A percentile compares a stretch with the other conserved stretches of the same genome.
Conservation (phyloP, 1,284 basidiomycete species). For the Schizophyllum commune region DNA sequence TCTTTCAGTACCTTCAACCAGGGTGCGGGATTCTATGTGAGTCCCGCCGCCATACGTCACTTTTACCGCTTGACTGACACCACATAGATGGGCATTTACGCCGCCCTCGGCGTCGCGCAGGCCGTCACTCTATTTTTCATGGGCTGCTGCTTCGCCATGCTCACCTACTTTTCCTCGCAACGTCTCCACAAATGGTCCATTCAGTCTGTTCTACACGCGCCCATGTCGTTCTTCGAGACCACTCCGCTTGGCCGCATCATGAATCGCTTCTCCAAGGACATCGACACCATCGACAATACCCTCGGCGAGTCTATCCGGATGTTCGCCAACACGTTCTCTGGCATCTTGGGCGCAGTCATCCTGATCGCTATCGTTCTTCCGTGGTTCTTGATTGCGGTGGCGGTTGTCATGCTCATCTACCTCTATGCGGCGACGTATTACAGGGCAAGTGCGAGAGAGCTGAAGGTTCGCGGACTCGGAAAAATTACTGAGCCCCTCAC, state of each 20-base stretch:
- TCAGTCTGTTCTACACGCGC: conserved; percentile 59
- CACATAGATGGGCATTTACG: conserved; percentile 22
- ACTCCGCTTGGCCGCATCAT: conserved; percentile 89
- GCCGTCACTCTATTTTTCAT: conserved; percentile 45
- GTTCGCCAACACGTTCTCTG: conserved; percentile 53
- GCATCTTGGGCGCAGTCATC: conserved; percentile 69
- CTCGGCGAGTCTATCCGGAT: conserved; percentile 35
- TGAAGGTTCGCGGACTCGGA: conserved; percentile 36
- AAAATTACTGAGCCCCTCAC: too few species aligned
- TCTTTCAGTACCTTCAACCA: conserved; percentile 36
- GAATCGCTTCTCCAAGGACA: conserved; percentile 71
- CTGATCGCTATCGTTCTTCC: conserved; percentile 74
- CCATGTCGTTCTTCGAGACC: conserved; percentile 88
- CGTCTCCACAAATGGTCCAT: conserved; percentile 46
- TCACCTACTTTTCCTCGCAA: conserved; percentile 56
- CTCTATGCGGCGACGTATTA: conserved; percentile 75
- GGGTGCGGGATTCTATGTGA: conserved; percentile 60
- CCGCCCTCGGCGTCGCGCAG: conserved; percentile 44
- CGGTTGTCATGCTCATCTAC: conserved; percentile 50
- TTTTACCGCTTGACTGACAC: too few species aligned
- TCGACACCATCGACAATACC: conserved; percentile 73
- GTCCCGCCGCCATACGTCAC: conserved; percentile 35
- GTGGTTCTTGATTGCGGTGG: conserved; percentile 77
- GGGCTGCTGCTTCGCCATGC: conserved; percentile 44
- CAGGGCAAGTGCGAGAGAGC: conserved; percentile 79